phyloP scores from a whole-genome alignment of 2,329 filamentous ascomycete species.

The Ciborinia camelliae region DNA sequence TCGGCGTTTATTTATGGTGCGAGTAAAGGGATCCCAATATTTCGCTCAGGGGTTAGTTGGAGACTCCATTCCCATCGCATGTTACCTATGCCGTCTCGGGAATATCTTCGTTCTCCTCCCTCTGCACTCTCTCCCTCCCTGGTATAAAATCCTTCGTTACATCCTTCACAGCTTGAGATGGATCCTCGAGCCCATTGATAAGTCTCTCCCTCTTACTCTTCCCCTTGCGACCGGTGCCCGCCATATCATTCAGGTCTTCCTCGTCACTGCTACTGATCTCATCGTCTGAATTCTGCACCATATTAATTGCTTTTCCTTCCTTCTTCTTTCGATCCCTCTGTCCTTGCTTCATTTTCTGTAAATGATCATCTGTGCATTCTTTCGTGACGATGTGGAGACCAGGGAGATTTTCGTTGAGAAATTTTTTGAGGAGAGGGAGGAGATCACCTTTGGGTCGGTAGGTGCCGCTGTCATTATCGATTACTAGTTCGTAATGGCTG shows the following conservation, averaged over 20 bases:
- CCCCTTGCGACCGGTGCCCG: constrained; percentile 17
- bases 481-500: constrained; percentile 76
- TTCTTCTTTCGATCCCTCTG: constrained; percentile 73
- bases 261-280: constrained; percentile 37
- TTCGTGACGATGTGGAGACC: constrained; percentile 71
- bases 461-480: constrained; percentile 93
- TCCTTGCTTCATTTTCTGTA: constrained; percentile 70
- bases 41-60: background rate
- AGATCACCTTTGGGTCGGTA: constrained; percentile 81
- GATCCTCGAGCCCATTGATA: constrained; percentile 43
- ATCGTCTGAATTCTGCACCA: constrained; percentile 52
- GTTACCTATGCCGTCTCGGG: background rate
- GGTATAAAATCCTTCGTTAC: constrained; percentile 23
- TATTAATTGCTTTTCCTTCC: constrained; percentile 49
- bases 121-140: constrained; percentile 26
- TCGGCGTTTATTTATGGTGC: background rate
- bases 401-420: constrained; percentile 70
- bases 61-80: background rate
- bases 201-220: constrained; percentile 53
- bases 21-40: background rate
- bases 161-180: constrained; percentile 27
- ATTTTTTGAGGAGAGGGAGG: constrained; percentile 67
- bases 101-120: constrained; percentile 26
- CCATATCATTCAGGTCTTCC: constrained; percentile 36
- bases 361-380: constrained; percentile 74